Conservation (phyloP, 129 eudicot species). For the Cynara cardunculus region DNA sequence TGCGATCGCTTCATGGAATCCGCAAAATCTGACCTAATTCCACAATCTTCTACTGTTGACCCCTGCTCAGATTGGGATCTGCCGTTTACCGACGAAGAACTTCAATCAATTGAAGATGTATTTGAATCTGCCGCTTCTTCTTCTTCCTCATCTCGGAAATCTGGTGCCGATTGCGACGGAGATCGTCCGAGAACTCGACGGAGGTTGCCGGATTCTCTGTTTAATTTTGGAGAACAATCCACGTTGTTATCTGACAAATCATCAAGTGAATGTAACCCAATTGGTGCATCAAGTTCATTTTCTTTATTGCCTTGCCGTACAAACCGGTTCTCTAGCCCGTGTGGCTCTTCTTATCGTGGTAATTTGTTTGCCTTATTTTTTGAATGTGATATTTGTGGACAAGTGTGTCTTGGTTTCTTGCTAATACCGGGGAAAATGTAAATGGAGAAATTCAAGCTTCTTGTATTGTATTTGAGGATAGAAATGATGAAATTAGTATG, state of each 20-base stretch:
- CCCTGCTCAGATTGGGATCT: slow-evolving; percentile 44
- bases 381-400: not conserved
- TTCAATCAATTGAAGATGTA: slow-evolving; percentile 51
- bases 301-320: slow-evolving; percentile 36
- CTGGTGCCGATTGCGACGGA: slow-evolving; percentile 14
- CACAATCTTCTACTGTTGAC: slow-evolving; percentile 10
- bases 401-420: not conserved
- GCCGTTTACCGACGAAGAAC: slow-evolving; percentile 55
- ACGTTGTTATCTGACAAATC: not conserved
- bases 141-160: slow-evolving; percentile 27
- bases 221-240: not conserved
- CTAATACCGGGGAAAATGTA: not conserved
- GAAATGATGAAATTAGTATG: not conserved
- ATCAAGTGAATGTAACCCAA: slow-evolving; percentile 9
- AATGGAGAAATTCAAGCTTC: not conserved
- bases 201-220: slow-evolving; percentile 53
- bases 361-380: not conserved
- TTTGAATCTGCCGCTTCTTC: slow-evolving; percentile 39
- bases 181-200: slow-evolving; percentile 45
- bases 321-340: slow-evolving; percentile 12
- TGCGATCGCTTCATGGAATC: not conserved
- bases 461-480: not conserved
- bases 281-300: slow-evolving; percentile 18
- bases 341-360: slow-evolving; percentile 30
- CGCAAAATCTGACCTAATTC: slow-evolving; percentile 3